Evolutionary conservation across 371 early-diverging fungal species (phyloP), one percentile per base, ranked within the genome.

Genomic region (Umbelopsis sp.): DNA sequence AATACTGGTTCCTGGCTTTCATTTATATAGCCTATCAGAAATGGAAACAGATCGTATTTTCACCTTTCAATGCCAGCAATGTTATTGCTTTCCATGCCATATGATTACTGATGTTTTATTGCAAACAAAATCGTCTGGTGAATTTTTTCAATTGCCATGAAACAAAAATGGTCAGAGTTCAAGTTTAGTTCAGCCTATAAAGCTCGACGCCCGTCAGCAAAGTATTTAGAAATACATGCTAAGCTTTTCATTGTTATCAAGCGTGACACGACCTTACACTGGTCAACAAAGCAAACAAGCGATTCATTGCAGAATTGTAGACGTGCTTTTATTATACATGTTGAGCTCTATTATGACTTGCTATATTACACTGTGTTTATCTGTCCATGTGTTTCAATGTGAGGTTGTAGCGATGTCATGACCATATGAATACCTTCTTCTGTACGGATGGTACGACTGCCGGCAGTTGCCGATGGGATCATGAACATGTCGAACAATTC

Each of bases 401-500:
- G 57, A 8, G 32, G 57, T n/a, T 57, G 57, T 29, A 57, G 35
- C 32, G 57, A 16, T 8, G 57, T 57, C 57, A 57, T 57, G 12
- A 57, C 57, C 57, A 57, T 57, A 32, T 32, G 57, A 8, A 57
- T 25, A 9, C 29, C 57, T 35, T 57, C 91, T 77, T 93, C 92
- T 57, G 90, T 83, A 63, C 91, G 76, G 10, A 92, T 77, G n/a
- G 87, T 75, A 29, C 91, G 75, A 51, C 87, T 86, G 29, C 93
- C 93, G 69, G 87, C 85, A 45, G 72, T 65, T 16, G 85, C 81
- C 62, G 86, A 85, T 7, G 91, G 84, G 67, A 89, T 87, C 37
- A 92, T 69, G 74, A 87, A 91, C 25, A 81, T 66, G 64, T 89
- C 89, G 77, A 93, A 93, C 73, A 92, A 69, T 11, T 84, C 80